Base-by-base conservation (phyloP, 345 rosid genomes). In the Brassica cretica region DNA sequence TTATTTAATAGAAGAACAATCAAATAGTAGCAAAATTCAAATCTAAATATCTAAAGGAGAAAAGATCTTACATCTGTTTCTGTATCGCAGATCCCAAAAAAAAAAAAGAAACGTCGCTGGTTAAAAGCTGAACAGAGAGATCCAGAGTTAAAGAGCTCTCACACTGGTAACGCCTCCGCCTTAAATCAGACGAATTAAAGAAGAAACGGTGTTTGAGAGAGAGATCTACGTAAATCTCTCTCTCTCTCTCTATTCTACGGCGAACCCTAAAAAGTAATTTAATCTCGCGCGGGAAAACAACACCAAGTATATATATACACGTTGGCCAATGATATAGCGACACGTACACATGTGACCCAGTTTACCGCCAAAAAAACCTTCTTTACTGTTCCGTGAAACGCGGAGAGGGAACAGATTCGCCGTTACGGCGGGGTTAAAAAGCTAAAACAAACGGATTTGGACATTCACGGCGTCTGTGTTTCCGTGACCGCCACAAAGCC, bases 251-350 rank as follows among this genome's bases (percentile, higher is more conserved):
- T 35, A 6, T 33, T 6, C 14, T 64, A 76, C 71, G 69, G 72
- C 68, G 74, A 82, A 82, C 84, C 84, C 84, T 82, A 82, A 56
- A 64, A 72, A 74, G 8, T 33, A 29, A 51, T 72, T 77, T n/a
- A 5, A 78, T 62, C 78, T 78, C 2, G 82, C 82, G 84, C 84
- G 84, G 84, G 84, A 82, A 81, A 81, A 82, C 76, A 78, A 44
- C 79, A 82, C 67, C 15, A 5, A 35, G 59, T 60, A 68, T 69
- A 64, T 58, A 73, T 77, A 78, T 72, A 78, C 76, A 77, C 76
- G 8, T 8, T 0, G 19, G 1, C 84, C 82, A 82, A 0, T 82
- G 0, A 46, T 0, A 8, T 0, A 0, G 16, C 35, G 79, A 73
- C 84, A 82, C 84, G 82, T 82, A 73, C 46, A 58, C 37, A 0